Percentiles rank a stretch among this genome's conserved stretches.
These are phyloP conservation scores for Craspedostauros australis DNA, from an alignment of 108 stramenopile species.

Conservation along the genomic window DNA sequence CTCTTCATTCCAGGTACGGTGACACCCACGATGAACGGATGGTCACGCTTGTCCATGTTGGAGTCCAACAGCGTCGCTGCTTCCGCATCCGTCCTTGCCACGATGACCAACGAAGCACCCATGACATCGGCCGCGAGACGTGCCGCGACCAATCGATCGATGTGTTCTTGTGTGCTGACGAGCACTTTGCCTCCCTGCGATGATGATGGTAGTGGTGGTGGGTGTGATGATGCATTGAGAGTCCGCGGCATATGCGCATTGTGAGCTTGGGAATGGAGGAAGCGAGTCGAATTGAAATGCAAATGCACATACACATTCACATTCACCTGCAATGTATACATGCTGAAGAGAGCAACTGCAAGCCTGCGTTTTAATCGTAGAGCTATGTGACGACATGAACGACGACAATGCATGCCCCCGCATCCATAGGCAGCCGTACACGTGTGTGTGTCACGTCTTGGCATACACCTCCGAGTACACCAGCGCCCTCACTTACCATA, in stretches of 20 bases:
- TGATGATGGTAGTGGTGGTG: no score
- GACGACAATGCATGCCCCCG: no score
- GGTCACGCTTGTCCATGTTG: conserved; percentile 93
- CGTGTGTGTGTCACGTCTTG: no score
- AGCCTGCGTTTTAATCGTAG: no score
- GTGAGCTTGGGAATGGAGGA: no score
- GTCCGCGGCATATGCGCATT: background rate
- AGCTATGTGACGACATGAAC: no score
- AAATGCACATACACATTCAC: no score
- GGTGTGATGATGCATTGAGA: background rate
- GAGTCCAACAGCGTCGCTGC: conserved; percentile 93
- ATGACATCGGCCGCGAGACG: conserved; percentile 89
- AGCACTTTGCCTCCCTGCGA: conserved; percentile 93
- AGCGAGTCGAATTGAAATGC: no score
- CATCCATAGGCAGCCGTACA: no score
- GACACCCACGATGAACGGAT: conserved; percentile 92
- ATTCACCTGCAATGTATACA: no score
- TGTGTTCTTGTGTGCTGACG: conserved; percentile 92
- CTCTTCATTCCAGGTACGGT: conserved; percentile 54
- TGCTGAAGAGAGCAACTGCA: no score
- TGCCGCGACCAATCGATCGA: conserved; percentile 89
- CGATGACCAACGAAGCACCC: conserved; percentile 79
- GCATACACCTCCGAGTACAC: background rate
- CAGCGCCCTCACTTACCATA: conserved; percentile 45
- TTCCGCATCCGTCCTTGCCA: conserved; percentile 94